A percentile compares a stretch with the other conserved stretches of the same genome.
These are phyloP conservation scores for Termitomyces sp. DNA, from an alignment of 768 basidiomycete species.

Conservation along the genomic window DNA sequence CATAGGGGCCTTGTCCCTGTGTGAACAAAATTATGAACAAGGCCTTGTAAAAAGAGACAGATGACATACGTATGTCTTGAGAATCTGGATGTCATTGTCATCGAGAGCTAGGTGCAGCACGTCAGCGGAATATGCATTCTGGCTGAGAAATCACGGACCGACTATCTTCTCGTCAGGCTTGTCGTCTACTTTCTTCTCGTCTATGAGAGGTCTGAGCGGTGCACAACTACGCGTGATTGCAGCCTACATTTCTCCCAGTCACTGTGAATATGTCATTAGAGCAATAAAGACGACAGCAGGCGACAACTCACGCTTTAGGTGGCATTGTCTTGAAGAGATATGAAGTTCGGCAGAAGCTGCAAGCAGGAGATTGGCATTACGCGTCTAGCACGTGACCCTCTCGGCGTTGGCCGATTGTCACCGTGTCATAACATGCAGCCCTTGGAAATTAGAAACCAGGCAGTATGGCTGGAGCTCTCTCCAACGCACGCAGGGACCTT, in stretches of 20 bases:
- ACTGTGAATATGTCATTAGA: constrained; percentile 32
- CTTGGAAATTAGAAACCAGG: not conserved
- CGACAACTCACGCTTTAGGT: constrained; percentile 82
- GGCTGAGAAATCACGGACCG: constrained; percentile 35
- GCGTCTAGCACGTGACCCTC: constrained; percentile 25
- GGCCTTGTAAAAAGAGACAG: not conserved
- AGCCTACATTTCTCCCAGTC: constrained; percentile 97
- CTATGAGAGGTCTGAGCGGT: constrained; percentile 30
- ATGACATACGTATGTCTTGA: constrained; percentile 90
- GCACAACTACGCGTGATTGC: not conserved
- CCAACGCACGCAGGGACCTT: constrained; percentile 84
- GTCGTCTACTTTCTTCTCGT: constrained; percentile 79
- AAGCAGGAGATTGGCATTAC: constrained; percentile 19
- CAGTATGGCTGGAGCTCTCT: constrained; percentile 85
- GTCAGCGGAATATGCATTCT: not conserved
- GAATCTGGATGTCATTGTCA: constrained; percentile 97
- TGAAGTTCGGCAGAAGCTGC: constrained; percentile 12
- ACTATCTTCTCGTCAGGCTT: constrained; percentile 94
- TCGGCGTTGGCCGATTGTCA: constrained; percentile 14
- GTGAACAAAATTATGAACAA: not conserved
- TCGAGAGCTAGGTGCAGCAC: constrained; percentile 67
- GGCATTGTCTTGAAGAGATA: constrained; percentile 54
- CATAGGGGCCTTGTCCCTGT: constrained; percentile 98
- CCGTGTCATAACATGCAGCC: not conserved
- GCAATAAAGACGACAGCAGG: constrained; percentile 7